Evolutionary conservation across 306 rosid genomes (phyloP).

Genomic region (Vicia faba): DNA sequence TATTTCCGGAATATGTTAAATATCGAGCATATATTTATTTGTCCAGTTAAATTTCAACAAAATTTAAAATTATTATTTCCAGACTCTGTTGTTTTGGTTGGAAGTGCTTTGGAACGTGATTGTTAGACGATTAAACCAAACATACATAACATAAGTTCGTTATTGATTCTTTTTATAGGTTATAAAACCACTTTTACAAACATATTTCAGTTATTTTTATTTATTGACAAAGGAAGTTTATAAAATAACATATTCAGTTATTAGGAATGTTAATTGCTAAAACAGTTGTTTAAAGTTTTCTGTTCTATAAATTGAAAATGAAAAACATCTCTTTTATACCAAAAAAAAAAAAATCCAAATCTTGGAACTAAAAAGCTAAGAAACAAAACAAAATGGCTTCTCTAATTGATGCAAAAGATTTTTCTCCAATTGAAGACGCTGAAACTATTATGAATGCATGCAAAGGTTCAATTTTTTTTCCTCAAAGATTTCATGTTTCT

Average conservation of each 20-base stretch:
- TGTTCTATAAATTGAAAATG: constrained; percentile 34
- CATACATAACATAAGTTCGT: constrained; percentile 6
- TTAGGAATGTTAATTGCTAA: not conserved
- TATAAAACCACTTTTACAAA: not conserved
- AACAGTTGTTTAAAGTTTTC: constrained; percentile 13
- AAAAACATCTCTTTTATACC: not conserved
- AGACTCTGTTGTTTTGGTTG: no score
- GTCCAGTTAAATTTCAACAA: no score
- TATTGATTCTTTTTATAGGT: not conserved
- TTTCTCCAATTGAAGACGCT: constrained; percentile 54
- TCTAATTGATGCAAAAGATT: constrained; percentile 40
- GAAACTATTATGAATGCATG: constrained; percentile 57
- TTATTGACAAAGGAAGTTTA: constrained; percentile 5
- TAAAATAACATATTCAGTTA: constrained; percentile 12
- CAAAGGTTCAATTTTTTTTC: constrained; percentile 41
- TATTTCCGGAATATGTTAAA: not conserved
- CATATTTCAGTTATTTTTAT: constrained; percentile 17
- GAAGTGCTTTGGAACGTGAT: no score
- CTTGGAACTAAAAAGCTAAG: not conserved
- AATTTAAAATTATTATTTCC: no score
- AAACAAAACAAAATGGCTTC: constrained; percentile 45
- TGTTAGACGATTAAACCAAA: no score
- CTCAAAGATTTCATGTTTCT: not conserved
- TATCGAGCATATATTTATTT: no score
- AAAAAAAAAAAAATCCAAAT: not conserved